These are phyloP conservation scores for Neonectria sp. DNA, from an alignment of 2,329 filamentous ascomycete species.

Conservation along the genomic window DNA sequence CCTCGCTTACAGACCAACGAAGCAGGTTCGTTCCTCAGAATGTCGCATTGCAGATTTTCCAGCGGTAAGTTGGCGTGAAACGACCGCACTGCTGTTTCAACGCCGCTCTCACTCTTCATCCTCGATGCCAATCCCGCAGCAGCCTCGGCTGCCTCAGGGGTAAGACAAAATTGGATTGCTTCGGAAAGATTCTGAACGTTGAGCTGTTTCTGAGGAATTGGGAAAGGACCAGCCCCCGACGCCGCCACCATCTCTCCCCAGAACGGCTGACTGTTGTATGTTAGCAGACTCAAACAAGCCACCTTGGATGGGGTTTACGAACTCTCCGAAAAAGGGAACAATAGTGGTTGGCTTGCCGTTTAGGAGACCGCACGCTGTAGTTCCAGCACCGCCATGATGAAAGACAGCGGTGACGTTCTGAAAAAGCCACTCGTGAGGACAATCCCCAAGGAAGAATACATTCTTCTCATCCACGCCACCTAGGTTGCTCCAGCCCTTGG, in stretches of 20 bases:
- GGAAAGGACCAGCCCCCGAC: conserved; percentile 33
- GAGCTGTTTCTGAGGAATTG: conserved; percentile 32
- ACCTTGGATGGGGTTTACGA: background rate
- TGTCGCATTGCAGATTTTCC: conserved; percentile 35
- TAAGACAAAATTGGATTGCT: conserved; percentile 33
- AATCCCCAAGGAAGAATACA: conserved; percentile 79
- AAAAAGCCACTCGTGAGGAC: conserved; percentile 83
- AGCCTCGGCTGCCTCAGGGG: conserved; percentile 20
- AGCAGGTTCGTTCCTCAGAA: conserved; percentile 21
- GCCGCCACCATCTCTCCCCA: conserved; percentile 42
- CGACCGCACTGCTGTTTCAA: conserved; percentile 37
- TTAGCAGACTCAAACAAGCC: background rate
- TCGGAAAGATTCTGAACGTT: conserved; percentile 28
- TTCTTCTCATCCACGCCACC: conserved; percentile 71
- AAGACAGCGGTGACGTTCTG: conserved; percentile 75
- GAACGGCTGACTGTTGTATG: conserved; percentile 27
- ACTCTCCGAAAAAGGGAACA: conserved; percentile 79
- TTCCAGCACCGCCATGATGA: conserved; percentile 82
- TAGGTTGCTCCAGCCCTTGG: conserved; percentile 80
- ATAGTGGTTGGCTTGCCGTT: conserved; percentile 79
- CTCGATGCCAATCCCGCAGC: conserved; percentile 24
- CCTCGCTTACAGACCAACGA: conserved; percentile 30
- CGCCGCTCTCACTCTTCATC: conserved; percentile 38
- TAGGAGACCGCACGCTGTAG: conserved; percentile 78
- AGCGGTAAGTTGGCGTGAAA: conserved; percentile 44